Percentiles rank a stretch among this genome's conserved stretches.
phyloP scores from a whole-genome alignment of 192 early-diverging fungal species.

The Podila verticillata region DNA sequence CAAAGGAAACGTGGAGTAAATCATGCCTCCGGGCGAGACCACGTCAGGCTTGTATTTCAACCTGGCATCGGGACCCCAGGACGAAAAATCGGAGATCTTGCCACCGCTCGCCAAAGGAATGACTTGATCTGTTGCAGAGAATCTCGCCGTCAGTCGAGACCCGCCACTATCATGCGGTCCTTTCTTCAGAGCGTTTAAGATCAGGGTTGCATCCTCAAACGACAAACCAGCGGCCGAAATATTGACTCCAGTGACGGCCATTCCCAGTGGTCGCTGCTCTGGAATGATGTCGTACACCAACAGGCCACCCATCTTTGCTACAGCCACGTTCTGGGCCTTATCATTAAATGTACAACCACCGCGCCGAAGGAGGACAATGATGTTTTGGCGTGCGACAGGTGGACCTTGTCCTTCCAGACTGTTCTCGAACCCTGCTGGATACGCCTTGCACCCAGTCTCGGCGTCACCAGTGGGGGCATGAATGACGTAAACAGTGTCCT shows the following conservation, averaged over 20 bases:
- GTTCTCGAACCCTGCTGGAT: neutral
- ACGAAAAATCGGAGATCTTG: conserved; percentile 77
- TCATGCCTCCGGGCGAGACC: conserved; percentile 67
- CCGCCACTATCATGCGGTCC: neutral
- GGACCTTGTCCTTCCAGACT: conserved; percentile 6
- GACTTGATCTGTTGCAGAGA: conserved; percentile 56
- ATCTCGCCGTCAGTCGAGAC: conserved; percentile 37
- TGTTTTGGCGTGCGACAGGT: conserved; percentile 43
- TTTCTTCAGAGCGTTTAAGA: conserved; percentile 55
- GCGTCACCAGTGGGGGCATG: conserved; percentile 3
- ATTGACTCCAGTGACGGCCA: conserved; percentile 43
- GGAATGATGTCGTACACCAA: conserved; percentile 55
- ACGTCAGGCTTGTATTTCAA: conserved; percentile 71
- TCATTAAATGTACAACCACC: conserved; percentile 73
- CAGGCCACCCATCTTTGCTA: conserved; percentile 63
- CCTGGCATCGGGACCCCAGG: conserved; percentile 76
- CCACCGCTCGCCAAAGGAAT: conserved; percentile 62
- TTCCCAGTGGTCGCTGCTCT: conserved; percentile 19
- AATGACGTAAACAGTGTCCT: conserved; percentile 17
- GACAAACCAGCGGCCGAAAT: conserved; percentile 69
- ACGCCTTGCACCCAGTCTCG: conserved; percentile 7
- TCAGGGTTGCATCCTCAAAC: conserved; percentile 54
- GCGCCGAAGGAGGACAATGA: conserved; percentile 73
- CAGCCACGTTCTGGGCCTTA: conserved; percentile 63
- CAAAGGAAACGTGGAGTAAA: conserved; percentile 67